Base-by-base conservation (phyloP, 2,329 filamentous ascomycete species). In the Venturia effusa region DNA sequence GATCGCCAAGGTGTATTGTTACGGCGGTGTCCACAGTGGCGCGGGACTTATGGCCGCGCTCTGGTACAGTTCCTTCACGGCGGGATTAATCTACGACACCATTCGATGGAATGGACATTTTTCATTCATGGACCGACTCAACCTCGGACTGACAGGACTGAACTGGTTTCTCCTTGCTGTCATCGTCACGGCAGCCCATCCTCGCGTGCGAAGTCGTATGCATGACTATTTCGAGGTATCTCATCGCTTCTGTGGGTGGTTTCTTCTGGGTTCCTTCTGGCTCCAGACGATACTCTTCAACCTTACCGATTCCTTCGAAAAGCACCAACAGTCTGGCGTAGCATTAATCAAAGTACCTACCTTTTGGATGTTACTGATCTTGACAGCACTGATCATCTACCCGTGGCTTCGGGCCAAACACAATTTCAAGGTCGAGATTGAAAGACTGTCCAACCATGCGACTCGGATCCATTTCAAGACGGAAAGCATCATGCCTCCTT, bases 241-340 rank as follows among this genome's bases (percentile, higher is more conserved):
- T 59, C 89, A 92, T 74, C 86, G 88, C 59, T 91, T 88, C 72
- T 81, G 81, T 5, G 88, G 88, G n/a, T 92, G 88, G 88, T 78
- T 81, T 13, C 79, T 84, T 11, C 77, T 91, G 6, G 78, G 75
- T 1, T 74, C 90, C 39, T 86, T 92, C 70, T 88, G 88, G 82
- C 79, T 76, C 0, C 82, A 88, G 65, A 79, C 82, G 10, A 71
- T 89, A 51, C 74, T 89, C 11, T 75, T 83, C 40, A 75, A 79
- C n/a, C 74, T 80, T 61, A 72, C 78, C 43, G 72, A 75, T n/a
- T 27, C 62, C 71, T 75, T 22, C 40, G n/a, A 11, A 37, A 4
- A 11, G 27, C 19, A 68, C 69, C 17, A 71, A 73, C 24, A 19
- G 13, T n/a, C 55, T 15, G 62, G 64, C 64, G 72, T 17, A 55